Percentiles rank a stretch among this genome's conserved stretches.
Evolutionary conservation across 2,329 filamentous ascomycete genomes (phyloP).

Genomic region (Zelopaecilomyces penicillatus): DNA sequence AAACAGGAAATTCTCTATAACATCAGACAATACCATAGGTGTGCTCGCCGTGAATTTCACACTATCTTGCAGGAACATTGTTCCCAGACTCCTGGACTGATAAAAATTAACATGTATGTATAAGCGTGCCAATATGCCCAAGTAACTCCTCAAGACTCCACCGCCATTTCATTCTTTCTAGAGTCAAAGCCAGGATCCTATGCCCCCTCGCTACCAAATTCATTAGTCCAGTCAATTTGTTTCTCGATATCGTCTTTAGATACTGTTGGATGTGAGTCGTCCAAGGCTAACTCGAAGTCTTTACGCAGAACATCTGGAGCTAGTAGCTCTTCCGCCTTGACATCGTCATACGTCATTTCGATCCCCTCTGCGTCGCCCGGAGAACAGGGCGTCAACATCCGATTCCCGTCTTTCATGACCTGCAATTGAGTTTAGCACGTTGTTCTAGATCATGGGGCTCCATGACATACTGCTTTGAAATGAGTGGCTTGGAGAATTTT

Average conservation of each 20-base stretch:
- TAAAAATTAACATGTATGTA: constrained; percentile 9
- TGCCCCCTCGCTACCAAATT: constrained; percentile 87
- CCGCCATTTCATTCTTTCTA: constrained; percentile 14
- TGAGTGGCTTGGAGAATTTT: constrained; percentile 97
- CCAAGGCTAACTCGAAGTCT: constrained; percentile 90
- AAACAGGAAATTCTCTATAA: no score
- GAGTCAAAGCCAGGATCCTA: constrained; percentile 20
- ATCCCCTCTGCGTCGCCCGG: constrained; percentile 77
- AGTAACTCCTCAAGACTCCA: constrained; percentile 23
- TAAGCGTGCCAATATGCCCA: constrained; percentile 14
- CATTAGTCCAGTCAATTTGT: constrained; percentile 88
- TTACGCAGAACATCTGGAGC: constrained; percentile 82
- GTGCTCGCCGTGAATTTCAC: neutral
- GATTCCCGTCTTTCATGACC: constrained; percentile 60
- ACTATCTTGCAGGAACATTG: neutral
- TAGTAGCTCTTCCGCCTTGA: constrained; percentile 74
- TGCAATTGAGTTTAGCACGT: constrained; percentile 22
- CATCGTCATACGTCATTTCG: constrained; percentile 89
- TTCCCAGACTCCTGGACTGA: neutral
- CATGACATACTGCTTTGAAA: constrained; percentile 71
- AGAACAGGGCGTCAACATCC: constrained; percentile 81
- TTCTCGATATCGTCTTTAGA: constrained; percentile 74
- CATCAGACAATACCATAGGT: no score
- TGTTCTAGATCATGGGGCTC: neutral
- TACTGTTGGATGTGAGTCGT: constrained; percentile 80